These are phyloP conservation scores for Colletotrichum agaves DNA, from an alignment of 2,329 filamentous ascomycete genomes.

Conservation along the genomic window DNA sequence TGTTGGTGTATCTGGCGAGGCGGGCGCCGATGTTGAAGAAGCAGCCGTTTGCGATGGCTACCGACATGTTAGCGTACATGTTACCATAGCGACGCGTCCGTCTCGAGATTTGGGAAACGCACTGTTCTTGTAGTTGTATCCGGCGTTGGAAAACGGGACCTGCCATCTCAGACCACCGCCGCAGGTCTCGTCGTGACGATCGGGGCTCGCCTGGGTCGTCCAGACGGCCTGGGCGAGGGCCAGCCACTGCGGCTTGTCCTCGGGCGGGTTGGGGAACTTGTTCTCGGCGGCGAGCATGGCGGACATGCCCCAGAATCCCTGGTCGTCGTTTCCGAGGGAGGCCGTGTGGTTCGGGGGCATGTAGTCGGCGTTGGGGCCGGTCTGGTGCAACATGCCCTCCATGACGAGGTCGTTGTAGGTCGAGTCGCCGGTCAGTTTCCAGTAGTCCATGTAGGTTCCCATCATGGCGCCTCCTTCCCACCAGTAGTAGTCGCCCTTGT, in stretches of 20 bases:
- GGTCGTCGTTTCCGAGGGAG: constrained; percentile 73
- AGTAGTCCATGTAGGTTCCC: constrained; percentile 76
- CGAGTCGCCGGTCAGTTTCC: constrained; percentile 72
- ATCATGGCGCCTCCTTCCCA: constrained; percentile 79
- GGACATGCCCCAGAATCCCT: constrained; percentile 76
- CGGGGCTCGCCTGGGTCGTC: constrained; percentile 66
- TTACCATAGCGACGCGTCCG: neutral
- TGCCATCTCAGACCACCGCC: constrained; percentile 81
- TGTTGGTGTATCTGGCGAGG: constrained; percentile 76
- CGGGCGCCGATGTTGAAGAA: constrained; percentile 75
- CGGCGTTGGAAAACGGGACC: constrained; percentile 77
- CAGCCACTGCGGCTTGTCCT: constrained; percentile 67
- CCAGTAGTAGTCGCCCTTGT: constrained; percentile 73
- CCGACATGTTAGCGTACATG: neutral
- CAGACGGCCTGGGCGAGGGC: constrained; percentile 77
- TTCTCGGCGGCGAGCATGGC: constrained; percentile 75
- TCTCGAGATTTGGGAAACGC: constrained; percentile 2
- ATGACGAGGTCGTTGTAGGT: constrained; percentile 70
- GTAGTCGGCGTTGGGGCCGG: constrained; percentile 66
- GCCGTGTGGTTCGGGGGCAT: constrained; percentile 69
- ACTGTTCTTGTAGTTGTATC: constrained; percentile 81
- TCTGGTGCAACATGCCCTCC: constrained; percentile 67
- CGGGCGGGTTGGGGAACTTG: constrained; percentile 68
- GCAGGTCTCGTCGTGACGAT: constrained; percentile 74
- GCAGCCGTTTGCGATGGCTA: constrained; percentile 69